Evolutionary conservation across 2,329 filamentous ascomycete species (phyloP).

Genomic region (Colletotrichum noveboracense): DNA sequence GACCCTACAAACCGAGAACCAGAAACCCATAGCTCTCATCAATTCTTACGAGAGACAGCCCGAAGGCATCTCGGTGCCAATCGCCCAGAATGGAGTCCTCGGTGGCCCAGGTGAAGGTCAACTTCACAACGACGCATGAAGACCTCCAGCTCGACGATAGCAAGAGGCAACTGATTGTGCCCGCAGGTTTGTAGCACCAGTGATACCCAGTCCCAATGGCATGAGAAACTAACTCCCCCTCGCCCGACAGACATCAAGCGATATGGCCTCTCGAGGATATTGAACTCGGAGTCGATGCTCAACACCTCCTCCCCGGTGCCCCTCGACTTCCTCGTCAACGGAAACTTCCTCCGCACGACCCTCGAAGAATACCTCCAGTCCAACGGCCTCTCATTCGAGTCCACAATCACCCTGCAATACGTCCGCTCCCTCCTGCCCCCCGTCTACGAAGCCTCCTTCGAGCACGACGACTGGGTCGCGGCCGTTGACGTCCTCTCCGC

Average conservation of each 20-base stretch:
- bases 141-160: constrained; percentile 68
- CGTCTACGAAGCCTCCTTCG: constrained; percentile 86
- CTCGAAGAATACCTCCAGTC: constrained; percentile 88
- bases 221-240: neutral
- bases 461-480: constrained; percentile 98
- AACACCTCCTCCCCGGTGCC: constrained; percentile 70
- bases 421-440: constrained; percentile 91
- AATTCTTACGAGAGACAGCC: neutral
- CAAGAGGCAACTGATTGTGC: constrained; percentile 67
- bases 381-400: constrained; percentile 88
- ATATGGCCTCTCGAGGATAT: constrained; percentile 72
- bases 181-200: constrained; percentile 51
- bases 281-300: constrained; percentile 77
- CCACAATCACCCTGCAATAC: constrained; percentile 88
- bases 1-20: too few species aligned
- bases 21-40: neutral
- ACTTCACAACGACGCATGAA: constrained; percentile 68
- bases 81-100: constrained; percentile 40
- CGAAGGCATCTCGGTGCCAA: neutral
- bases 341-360: constrained; percentile 86
- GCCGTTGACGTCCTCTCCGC: constrained; percentile 80
- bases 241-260: constrained; percentile 63
- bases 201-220: neutral
- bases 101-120: constrained; percentile 66
- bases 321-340: constrained; percentile 95